These are phyloP conservation scores for Aspergillaceae sp. DNA, from an alignment of 2,329 filamentous ascomycete species.

Conservation along the genomic window DNA sequence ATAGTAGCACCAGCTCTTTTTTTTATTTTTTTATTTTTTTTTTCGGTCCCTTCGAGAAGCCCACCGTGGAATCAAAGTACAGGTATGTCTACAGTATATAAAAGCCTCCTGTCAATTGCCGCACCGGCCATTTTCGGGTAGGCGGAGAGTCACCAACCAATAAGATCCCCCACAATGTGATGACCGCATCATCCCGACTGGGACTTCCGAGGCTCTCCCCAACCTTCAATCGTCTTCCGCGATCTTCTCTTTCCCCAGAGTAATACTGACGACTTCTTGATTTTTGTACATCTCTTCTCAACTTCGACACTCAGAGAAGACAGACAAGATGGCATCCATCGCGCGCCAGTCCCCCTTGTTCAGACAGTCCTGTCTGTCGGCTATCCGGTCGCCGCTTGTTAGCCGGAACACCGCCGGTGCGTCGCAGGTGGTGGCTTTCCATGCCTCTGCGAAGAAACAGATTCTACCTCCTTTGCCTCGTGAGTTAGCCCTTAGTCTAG, in stretches of 20 bases:
- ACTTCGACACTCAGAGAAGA: conserved; percentile 4
- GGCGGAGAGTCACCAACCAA: conserved; percentile 26
- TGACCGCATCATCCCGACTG: conserved; percentile 30
- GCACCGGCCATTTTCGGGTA: conserved; percentile 34
- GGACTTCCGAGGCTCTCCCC: conserved; percentile 29
- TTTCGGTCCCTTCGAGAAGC: no score
- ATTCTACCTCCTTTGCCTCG: conserved; percentile 80
- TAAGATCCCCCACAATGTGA: conserved; percentile 28
- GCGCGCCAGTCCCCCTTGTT: conserved; percentile 31
- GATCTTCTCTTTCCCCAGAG: not conserved
- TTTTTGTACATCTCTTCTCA: conserved; percentile 17
- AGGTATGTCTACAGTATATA: not conserved
- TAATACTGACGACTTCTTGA: not conserved
- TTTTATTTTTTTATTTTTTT: no score
- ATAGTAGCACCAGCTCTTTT: no score
- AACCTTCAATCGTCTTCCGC: conserved; percentile 6
- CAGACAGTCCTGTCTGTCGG: conserved; percentile 28
- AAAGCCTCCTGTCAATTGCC: not conserved
- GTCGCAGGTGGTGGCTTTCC: conserved; percentile 68
- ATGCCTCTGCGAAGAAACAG: conserved; percentile 65
- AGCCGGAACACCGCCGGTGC: conserved; percentile 26
- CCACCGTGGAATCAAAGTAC: no score
- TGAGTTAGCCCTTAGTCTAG: conserved; percentile 41
- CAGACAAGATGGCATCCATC: conserved; percentile 35
- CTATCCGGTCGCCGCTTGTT: conserved; percentile 26